Conservation (phyloP, 495 filamentous ascomycete genomes). For the Penicillium paradoxum region DNA sequence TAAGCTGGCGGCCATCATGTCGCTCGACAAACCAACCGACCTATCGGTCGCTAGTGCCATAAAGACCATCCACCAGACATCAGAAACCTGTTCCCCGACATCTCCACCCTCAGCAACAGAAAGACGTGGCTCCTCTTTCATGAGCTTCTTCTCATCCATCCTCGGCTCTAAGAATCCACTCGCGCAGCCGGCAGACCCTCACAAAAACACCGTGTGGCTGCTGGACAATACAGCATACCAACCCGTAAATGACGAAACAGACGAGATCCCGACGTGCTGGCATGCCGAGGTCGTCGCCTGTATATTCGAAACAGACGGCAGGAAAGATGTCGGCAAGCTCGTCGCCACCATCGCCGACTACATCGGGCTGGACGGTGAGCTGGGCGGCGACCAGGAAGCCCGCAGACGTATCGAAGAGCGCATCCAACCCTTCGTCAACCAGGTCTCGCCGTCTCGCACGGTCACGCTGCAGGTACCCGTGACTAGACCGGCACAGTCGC, state of each 20-base stretch:
- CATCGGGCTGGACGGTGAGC: slow-evolving; percentile 57
- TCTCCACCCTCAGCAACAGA: slow-evolving; percentile 4
- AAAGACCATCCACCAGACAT: neutral
- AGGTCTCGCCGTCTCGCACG: slow-evolving; percentile 61
- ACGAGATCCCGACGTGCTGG: slow-evolving; percentile 49
- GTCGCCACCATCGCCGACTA: slow-evolving; percentile 68
- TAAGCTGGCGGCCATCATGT: slow-evolving; percentile 6
- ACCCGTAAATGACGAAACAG: slow-evolving; percentile 18
- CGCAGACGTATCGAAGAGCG: slow-evolving; percentile 63
- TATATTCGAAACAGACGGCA: slow-evolving; percentile 67
- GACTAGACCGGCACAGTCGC: slow-evolving; percentile 27
- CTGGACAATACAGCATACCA: slow-evolving; percentile 86
- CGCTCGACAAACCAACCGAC: slow-evolving; percentile 4
- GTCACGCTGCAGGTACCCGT: slow-evolving; percentile 56
- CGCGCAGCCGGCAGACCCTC: slow-evolving; percentile 34
- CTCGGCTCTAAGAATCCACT: slow-evolving; percentile 28
- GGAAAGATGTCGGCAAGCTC: slow-evolving; percentile 56
- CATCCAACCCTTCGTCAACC: slow-evolving; percentile 70
- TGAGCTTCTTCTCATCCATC: slow-evolving; percentile 25
- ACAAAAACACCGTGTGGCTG: slow-evolving; percentile 73
- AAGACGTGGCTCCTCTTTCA: slow-evolving; percentile 29
- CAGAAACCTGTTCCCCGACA: neutral
- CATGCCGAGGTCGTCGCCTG: slow-evolving; percentile 75
- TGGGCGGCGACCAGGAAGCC: slow-evolving; percentile 53
- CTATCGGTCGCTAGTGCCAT: neutral